Evolutionary conservation across 345 rosid species (phyloP), one percentile per base, ranked within the genome.

Genomic region (Conringia planisiliqua): DNA sequence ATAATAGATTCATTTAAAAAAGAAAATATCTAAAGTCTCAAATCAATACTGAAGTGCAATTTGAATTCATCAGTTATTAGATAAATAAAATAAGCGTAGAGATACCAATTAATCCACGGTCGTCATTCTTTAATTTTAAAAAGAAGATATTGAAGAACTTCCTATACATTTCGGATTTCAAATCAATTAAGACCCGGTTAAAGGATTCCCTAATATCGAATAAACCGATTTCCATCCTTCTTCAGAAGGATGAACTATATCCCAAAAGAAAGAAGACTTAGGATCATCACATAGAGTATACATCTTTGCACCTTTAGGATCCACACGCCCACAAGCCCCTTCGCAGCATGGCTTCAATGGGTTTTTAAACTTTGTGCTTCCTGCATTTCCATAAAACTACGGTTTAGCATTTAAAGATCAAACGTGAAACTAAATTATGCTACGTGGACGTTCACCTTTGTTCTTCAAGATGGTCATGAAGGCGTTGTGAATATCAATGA

Each of bases 341-440:
- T 48, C 13, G 9, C 93, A 86, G 2, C 93, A 88, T 18, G 88
- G 86, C 78, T 43, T 66, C 73, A 86, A 46, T 13, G 82, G 90
- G 16, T 77, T 76, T 76, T 51, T 74, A 44, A 83, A 80, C 67
- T 48, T 73, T 4, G 78, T 71, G n/a, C 70, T 65, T 29, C 75
- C 86, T 78, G 82, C 55, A 36, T 26, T 29, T 44, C 22, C 30
- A 16, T 7, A 47, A 17, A 18, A 10, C 36, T n/a, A 63, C 1
- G 8, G 10, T 26, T 63, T 16, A 7, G 6, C 17, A 10, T 17
- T 17, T 10, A 29, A 29, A 18, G 12, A 65, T 65, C 40, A 11
- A 30, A 4, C 6, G 33, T 30, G 33, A 18, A 46, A 4, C 3
- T 46, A 3, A 64, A 64, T 10, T 38, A 38, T 10, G 5, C 2